Base-by-base conservation (phyloP, 306 rosid genomes). In the Vigna radiata region DNA sequence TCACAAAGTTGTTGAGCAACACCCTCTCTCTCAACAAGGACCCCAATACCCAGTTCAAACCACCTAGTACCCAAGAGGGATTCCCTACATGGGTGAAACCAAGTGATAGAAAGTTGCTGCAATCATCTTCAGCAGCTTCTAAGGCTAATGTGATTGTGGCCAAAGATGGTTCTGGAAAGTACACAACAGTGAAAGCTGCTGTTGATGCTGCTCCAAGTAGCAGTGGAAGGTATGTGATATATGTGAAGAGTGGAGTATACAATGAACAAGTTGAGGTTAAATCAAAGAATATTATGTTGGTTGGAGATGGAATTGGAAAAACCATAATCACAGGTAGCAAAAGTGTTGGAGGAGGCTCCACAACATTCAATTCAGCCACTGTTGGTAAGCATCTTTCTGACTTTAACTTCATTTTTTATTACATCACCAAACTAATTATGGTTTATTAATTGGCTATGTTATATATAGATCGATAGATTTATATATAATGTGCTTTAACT, bases 301-400 rank as follows among this genome's bases (percentile, higher is more conserved):
- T 88, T 2, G 98, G 98, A 5, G 98, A 93, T 78, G 98, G 98
- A 8, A 89, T 89, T 13, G 98, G 98, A 9, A 85, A 83, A 59
- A 91, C 98, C 14, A 70, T 93, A 13, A 80, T 93, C 58, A 91
- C 98, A 0, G 98, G 98, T 58, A 93, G 98, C 84, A 86, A 78
- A 80, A 93, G 98, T 10, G 97, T 93, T 62, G 97, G 96, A 69
- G 98, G 98, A 2, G 98, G 97, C 15, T 8, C 85, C 77, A 93
- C 97, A 19, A 93, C 98, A 41, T 91, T 88, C 82, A 46, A 55
- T 12, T 91, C 98, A 7, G 97, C 98, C 18, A 93, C 97, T 14
- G 93, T 93, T 11, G 96, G 98, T 93, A 89, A 88, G 91, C 5
- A 23, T 53, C 33, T 17, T 1, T 0, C 9, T 49, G 27, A 48